These are phyloP conservation scores for Lojkania enalia DNA, from an alignment of 2,329 filamentous ascomycete genomes.

Conservation along the genomic window DNA sequence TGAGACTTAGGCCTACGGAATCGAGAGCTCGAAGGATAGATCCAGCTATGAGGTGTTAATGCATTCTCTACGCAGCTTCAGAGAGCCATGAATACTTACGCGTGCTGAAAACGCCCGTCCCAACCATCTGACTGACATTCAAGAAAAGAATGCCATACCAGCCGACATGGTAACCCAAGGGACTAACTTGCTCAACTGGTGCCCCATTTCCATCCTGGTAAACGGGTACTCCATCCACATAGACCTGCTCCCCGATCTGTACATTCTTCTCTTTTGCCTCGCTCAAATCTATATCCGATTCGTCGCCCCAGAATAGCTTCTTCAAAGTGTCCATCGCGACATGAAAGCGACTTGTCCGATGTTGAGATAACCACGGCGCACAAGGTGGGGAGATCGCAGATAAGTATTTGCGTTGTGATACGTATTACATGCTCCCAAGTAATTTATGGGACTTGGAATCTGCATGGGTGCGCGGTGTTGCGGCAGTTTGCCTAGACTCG, in stretches of 20 bases:
- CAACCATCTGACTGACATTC: conserved; percentile 39
- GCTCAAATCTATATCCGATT: conserved; percentile 18
- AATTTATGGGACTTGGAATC: no score
- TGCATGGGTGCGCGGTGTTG: no score
- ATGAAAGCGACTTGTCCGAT: no score
- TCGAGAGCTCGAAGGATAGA: conserved; percentile 28
- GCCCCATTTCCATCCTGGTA: conserved; percentile 36
- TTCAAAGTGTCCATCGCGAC: no score
- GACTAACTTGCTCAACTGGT: conserved; percentile 34
- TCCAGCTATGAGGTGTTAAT: conserved; percentile 21
- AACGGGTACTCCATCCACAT: conserved; percentile 25
- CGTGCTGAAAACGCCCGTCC: conserved; percentile 36
- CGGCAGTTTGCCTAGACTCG: no score
- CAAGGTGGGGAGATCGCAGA: no score
- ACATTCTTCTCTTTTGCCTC: conserved; percentile 30
- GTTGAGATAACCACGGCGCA: no score
- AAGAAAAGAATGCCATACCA: conserved; percentile 34
- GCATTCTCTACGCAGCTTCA: no score
- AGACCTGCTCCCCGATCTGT: conserved; percentile 31
- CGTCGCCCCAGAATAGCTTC: conserved; percentile 19
- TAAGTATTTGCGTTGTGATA: no score
- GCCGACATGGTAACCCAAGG: conserved; percentile 36
- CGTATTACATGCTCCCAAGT: no score
- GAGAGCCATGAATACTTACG: conserved; percentile 19
- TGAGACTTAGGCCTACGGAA: conserved; percentile 31